These are phyloP conservation scores for Zymoseptoria crescenta DNA, from an alignment of 2,329 filamentous ascomycete species.

Conservation along the genomic window DNA sequence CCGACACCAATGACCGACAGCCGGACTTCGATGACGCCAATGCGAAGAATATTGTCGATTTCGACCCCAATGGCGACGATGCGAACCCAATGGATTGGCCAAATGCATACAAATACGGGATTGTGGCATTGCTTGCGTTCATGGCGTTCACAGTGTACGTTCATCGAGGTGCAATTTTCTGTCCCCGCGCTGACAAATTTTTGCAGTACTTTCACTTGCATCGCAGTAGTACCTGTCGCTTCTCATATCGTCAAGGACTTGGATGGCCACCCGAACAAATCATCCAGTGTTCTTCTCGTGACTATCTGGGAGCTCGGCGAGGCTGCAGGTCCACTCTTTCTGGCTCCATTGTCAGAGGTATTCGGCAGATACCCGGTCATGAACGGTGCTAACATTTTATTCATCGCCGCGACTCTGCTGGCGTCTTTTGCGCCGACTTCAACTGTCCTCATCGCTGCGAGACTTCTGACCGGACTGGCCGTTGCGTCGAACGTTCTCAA, in stretches of 20 bases:
- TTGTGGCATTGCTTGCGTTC: slow-evolving; percentile 46
- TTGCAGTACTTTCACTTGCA: slow-evolving; percentile 26
- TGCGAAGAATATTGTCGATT: slow-evolving; percentile 33
- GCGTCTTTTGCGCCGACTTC: slow-evolving; percentile 33
- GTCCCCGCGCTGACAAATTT: slow-evolving; percentile 1
- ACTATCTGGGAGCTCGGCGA: slow-evolving; percentile 45
- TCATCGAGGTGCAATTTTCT: neutral
- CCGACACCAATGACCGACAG: neutral
- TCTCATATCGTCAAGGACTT: slow-evolving; percentile 22
- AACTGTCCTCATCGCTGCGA: slow-evolving; percentile 34
- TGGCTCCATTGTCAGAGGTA: slow-evolving; percentile 39
- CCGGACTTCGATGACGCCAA: slow-evolving; percentile 6
- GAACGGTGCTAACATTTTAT: slow-evolving; percentile 36
- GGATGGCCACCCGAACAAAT: slow-evolving; percentile 15
- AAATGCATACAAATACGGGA: slow-evolving; percentile 40
- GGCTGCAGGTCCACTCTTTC: slow-evolving; percentile 39
- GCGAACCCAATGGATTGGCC: slow-evolving; percentile 51
- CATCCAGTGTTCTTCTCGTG: slow-evolving; percentile 34
- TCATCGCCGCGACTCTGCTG: slow-evolving; percentile 37
- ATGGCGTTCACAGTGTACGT: slow-evolving; percentile 51
- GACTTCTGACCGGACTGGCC: slow-evolving; percentile 38
- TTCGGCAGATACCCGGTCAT: slow-evolving; percentile 35
- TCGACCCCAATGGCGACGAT: slow-evolving; percentile 38
- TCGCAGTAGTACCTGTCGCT: slow-evolving; percentile 25
- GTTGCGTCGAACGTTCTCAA: slow-evolving; percentile 50